These are phyloP conservation scores for Stachybotrys elegans DNA, from an alignment of 2,329 filamentous ascomycete species.

Conservation along the genomic window DNA sequence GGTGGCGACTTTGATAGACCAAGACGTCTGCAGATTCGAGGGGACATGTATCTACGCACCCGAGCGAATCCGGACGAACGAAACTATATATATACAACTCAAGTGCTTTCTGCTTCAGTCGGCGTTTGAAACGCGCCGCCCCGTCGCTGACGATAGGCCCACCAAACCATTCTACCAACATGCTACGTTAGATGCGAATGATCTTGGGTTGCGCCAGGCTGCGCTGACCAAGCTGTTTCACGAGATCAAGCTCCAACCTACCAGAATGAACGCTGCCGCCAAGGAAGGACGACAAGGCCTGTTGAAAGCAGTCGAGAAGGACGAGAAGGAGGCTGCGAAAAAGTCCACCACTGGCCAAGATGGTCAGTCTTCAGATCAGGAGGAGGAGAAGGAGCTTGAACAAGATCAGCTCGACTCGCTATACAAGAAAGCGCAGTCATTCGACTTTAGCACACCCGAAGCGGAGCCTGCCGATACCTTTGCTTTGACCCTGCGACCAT, in stretches of 20 bases:
- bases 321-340: conserved; percentile 57
- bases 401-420: conserved; percentile 91
- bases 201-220: conserved; percentile 77
- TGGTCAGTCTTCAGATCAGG: conserved; percentile 58
- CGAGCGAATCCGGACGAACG: conserved; percentile 79
- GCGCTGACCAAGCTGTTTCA: conserved; percentile 84
- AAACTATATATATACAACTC: conserved; percentile 89
- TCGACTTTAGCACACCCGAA: conserved; percentile 88
- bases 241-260: conserved; percentile 78
- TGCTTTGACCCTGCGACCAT: conserved; percentile 76
- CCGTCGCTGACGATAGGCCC: conserved; percentile 64
- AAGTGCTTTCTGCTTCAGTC: conserved; percentile 68
- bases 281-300: conserved; percentile 80
- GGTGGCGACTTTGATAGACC: conserved; percentile 89
- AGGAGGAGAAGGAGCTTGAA: conserved; percentile 87
- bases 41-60: conserved; percentile 86
- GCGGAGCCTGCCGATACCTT: conserved; percentile 81
- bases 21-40: conserved; percentile 82
- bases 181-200: conserved; percentile 80
- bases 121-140: conserved; percentile 61
- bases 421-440: conserved; percentile 94
- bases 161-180: conserved; percentile 75
- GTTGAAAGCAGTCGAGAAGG: conserved; percentile 80
- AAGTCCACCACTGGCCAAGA: conserved; percentile 19
- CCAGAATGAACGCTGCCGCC: conserved; percentile 67